A percentile compares a stretch with the other conserved stretches of the same genome.
Conservation (phyloP, 2,329 filamentous ascomycete genomes). For the Aschersonia sp. region DNA sequence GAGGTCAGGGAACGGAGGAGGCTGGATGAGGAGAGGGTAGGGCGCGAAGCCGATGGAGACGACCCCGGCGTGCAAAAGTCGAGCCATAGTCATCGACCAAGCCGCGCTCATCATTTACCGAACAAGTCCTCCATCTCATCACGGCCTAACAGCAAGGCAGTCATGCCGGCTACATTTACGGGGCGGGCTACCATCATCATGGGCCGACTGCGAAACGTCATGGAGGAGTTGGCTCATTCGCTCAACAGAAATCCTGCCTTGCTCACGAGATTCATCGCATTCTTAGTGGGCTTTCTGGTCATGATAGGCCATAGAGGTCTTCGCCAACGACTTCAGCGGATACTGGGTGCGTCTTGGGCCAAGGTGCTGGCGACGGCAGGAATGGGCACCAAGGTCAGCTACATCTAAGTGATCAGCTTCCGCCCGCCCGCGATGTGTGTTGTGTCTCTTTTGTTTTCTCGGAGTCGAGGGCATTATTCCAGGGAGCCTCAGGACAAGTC, state of each 20-base stretch:
- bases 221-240: conserved; percentile 34
- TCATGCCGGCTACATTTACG: conserved; percentile 21
- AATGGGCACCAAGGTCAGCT: conserved; percentile 96
- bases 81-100: conserved; percentile 18
- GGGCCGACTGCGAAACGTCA: conserved; percentile 32
- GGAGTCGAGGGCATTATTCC: neutral
- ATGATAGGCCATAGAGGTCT: conserved; percentile 63
- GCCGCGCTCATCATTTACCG: conserved; percentile 12
- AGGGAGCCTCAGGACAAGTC: neutral
- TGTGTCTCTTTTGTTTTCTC: conserved; percentile 2
- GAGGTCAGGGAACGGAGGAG: conserved; percentile 38
- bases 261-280: conserved; percentile 54
- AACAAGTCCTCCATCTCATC: conserved; percentile 10
- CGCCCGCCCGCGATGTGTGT: conserved; percentile 1
- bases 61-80: conserved; percentile 55
- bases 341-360: conserved; percentile 58
- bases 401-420: conserved; percentile 46
- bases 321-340: conserved; percentile 56
- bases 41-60: conserved; percentile 41
- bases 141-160: conserved; percentile 15
- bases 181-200: conserved; percentile 38
- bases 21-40: conserved; percentile 37
- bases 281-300: conserved; percentile 64
- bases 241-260: conserved; percentile 42
- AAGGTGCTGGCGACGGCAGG: conserved; percentile 76